phyloP scores from a whole-genome alignment of 441 rosid genomes.

The Bruguiera hainesii region DNA sequence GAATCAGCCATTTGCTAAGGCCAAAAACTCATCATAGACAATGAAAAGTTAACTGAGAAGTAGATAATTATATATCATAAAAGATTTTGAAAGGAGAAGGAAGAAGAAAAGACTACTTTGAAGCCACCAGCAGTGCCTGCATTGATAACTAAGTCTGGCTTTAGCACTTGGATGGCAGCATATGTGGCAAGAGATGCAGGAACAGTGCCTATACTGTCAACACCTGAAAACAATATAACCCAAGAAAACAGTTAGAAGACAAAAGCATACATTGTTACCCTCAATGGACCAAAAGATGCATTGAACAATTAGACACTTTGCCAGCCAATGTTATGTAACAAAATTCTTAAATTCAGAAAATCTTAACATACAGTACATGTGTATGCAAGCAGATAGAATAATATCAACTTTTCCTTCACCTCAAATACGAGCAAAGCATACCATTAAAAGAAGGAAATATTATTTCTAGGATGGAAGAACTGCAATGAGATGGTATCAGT shows the following conservation, averaged over 20 bases:
- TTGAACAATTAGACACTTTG: no score
- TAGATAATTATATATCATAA: not conserved
- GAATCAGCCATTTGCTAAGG: not conserved
- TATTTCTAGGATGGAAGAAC: no score
- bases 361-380: no score
- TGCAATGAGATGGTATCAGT: no score
- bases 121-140: conserved; percentile 98
- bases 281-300: not conserved
- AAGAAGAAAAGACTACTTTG: conserved; percentile 42
- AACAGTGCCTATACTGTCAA: conserved; percentile 84
- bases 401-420: no score
- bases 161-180: conserved; percentile 73
- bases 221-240: conserved; percentile 49
- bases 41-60: not conserved
- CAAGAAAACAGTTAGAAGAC: not conserved
- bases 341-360: no score
- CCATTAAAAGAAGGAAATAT: no score
- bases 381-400: no score
- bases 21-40: not conserved
- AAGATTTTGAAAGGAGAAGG: not conserved
- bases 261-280: not conserved
- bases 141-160: conserved; percentile 89
- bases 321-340: no score
- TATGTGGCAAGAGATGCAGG: conserved; percentile 83
- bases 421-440: no score